Conservation (phyloP, 116 monocot genomes). For the Trichopus zeylanicus region DNA sequence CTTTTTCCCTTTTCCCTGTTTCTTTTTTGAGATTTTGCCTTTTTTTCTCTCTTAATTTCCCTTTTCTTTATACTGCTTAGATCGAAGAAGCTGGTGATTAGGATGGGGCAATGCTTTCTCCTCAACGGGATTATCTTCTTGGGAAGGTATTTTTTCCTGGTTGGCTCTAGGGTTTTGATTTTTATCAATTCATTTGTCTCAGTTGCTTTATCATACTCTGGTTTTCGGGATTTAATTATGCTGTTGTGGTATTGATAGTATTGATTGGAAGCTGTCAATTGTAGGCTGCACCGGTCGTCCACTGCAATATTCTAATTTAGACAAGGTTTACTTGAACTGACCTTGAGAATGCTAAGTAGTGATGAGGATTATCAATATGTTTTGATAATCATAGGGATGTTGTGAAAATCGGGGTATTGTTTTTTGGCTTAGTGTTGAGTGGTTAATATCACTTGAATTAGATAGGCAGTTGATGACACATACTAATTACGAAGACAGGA, state of each 20-base stretch:
- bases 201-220: background rate
- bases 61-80: constrained; percentile 30
- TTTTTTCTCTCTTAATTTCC: background rate
- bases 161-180: background rate
- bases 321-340: no score
- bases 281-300: background rate
- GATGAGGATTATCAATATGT: no score
- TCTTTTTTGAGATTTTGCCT: background rate
- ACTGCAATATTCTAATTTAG: background rate
- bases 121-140: constrained; percentile 93
- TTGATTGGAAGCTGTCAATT: background rate
- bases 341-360: no score
- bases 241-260: no score
- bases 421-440: no score
- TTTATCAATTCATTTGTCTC: background rate
- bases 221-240: background rate
- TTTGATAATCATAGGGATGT: no score
- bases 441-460: no score
- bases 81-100: constrained; percentile 48
- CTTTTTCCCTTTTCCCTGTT: background rate
- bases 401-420: no score
- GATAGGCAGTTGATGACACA: no score
- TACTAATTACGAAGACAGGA: no score
- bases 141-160: constrained; percentile 56
- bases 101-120: constrained; percentile 90